Percentiles rank a stretch among this genome's conserved stretches.
Conservation (phyloP, 1,284 basidiomycete species). For the Porogramme epimiltina region DNA sequence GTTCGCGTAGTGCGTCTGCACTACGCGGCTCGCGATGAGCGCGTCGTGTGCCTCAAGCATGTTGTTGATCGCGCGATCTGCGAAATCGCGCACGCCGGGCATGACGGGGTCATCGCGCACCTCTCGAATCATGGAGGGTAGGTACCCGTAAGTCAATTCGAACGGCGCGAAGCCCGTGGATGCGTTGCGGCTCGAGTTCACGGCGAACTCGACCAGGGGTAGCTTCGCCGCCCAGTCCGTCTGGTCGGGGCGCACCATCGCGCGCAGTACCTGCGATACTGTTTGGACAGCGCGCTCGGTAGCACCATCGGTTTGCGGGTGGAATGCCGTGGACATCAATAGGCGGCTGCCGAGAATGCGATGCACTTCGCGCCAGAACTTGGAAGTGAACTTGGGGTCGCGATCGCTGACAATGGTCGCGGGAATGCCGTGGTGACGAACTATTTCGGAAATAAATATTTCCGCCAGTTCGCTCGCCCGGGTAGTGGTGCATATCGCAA, state of each 20-base stretch:
- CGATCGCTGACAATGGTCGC: slow-evolving; percentile 25
- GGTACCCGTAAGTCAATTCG: slow-evolving; percentile 32
- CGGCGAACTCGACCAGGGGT: slow-evolving; percentile 32
- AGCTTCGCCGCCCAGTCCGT: slow-evolving; percentile 29
- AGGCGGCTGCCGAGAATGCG: slow-evolving; percentile 18
- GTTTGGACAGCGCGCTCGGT: slow-evolving; percentile 20
- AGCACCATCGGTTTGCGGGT: slow-evolving; percentile 22
- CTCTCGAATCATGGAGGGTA: slow-evolving; percentile 2
- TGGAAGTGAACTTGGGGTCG: slow-evolving; percentile 27
- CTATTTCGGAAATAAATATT: slow-evolving; percentile 22
- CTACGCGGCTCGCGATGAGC: slow-evolving; percentile 9
- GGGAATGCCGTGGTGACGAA: slow-evolving; percentile 27
- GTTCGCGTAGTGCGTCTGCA: slow-evolving; percentile 30
- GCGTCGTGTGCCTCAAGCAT: slow-evolving; percentile 26
- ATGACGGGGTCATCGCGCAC: neutral
- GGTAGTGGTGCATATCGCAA: slow-evolving; percentile 16
- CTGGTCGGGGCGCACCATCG: slow-evolving; percentile 18
- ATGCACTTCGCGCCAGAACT: slow-evolving; percentile 23
- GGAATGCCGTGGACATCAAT: slow-evolving; percentile 19
- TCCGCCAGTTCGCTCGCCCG: slow-evolving; percentile 20
- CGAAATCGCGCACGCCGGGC: slow-evolving; percentile 24
- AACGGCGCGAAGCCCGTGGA: slow-evolving; percentile 38
- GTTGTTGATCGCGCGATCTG: slow-evolving; percentile 15
- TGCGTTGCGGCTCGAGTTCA: slow-evolving; percentile 33
- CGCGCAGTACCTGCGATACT: slow-evolving; percentile 15